Conservation (phyloP, 2,329 filamentous ascomycete genomes). For the Nemania serpens region DNA sequence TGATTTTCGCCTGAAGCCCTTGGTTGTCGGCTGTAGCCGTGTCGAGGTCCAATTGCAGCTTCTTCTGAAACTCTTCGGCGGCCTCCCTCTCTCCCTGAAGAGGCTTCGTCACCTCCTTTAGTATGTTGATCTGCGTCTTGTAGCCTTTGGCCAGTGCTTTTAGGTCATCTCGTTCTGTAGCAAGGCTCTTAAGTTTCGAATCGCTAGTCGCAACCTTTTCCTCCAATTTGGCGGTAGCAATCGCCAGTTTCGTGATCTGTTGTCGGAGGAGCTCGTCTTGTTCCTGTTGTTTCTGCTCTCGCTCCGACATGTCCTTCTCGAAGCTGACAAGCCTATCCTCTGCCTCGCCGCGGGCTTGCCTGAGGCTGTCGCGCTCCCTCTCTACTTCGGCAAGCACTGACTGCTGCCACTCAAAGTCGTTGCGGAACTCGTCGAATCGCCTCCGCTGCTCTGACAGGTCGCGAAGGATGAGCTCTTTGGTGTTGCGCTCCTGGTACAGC, state of each 20-base stretch:
- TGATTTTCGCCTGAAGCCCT: constrained; percentile 36
- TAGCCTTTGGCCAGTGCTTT: constrained; percentile 28
- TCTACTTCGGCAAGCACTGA: constrained; percentile 39
- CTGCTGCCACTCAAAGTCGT: constrained; percentile 43
- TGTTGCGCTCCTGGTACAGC: constrained; percentile 39
- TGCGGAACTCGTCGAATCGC: constrained; percentile 43
- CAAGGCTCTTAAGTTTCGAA: constrained; percentile 36
- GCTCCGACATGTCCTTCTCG: constrained; percentile 33
- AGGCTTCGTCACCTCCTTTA: constrained; percentile 28
- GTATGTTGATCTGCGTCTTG: constrained; percentile 26
- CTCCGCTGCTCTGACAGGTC: constrained; percentile 44
- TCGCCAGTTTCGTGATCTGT: constrained; percentile 34
- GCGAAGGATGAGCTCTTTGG: constrained; percentile 41
- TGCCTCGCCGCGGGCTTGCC: constrained; percentile 34
- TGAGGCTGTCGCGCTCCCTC: constrained; percentile 43
- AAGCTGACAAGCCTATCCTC: constrained; percentile 35
- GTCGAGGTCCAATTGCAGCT: constrained; percentile 37
- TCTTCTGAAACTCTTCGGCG: constrained; percentile 38
- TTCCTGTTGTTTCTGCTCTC: constrained; percentile 32
- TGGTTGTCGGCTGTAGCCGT: constrained; percentile 36
- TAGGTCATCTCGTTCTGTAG: constrained; percentile 34
- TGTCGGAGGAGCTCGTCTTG: constrained; percentile 35
- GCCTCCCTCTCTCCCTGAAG: constrained; percentile 26
- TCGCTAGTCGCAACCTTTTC: constrained; percentile 35
- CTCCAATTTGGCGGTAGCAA: constrained; percentile 33